Base-by-base conservation (phyloP, 2,329 filamentous ascomycete species). In the Fusarium armeniacum region DNA sequence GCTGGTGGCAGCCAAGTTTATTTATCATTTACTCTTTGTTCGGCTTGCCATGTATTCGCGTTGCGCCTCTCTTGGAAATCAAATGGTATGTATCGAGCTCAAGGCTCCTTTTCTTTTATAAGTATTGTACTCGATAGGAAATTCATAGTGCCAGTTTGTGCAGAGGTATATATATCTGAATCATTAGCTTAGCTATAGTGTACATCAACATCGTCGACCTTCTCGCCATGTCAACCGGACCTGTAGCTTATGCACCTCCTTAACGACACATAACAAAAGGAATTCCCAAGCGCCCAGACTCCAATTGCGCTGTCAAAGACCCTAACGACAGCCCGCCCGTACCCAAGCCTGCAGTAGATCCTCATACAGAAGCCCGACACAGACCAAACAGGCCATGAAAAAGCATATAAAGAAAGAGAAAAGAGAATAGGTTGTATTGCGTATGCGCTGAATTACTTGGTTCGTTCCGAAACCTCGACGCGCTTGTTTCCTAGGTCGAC, bases 401-500 rank as follows among this genome's bases (percentile, higher is more conserved):
- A 28, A 56, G 44, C 33, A 46, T 13, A 30, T 22, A 35, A 45
- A 32, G 16, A 52, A 52, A 52, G 41, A 6, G 20, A 22, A 36
- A 13, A 28, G 15, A 49, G 11, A 33, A 35, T 11, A 49, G 7
- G n/a, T 18, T 10, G 46, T 40, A 11, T 32, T 24, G 28, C 16
- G 20, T 28, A 22, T 35, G 40, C n/a, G 22, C n/a, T 45, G 8
- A 13, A 24, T 45, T 56, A 47, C 32, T 62, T 62, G 50, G 30
- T 60, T 20, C 82, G 81, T 73, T 83, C 91, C 78, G 81, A 80
- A 71, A 87, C 81, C 41, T 82, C 76, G 33, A 87, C 76, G 64
- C 89, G 86, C 77, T 91, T 93, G 26, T 91, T 92, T 30, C 90
- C 94, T 77, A 97, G 84, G 28, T 86, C 85, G 78, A 88, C 89